Conservation (phyloP, 805 yeast genomes). For the Candida cerambycidarum region DNA sequence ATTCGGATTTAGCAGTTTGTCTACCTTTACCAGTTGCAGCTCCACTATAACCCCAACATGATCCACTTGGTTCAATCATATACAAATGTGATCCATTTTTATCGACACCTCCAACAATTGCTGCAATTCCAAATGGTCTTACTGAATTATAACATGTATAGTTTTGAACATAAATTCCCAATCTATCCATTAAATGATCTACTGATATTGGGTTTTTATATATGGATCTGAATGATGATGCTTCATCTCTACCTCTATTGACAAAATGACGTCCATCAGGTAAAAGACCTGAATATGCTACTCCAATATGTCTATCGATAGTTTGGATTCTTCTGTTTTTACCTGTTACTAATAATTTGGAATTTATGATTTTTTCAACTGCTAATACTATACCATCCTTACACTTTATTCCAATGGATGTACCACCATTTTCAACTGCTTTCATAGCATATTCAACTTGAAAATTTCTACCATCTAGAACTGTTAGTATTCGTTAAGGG, state of each 20-base stretch:
- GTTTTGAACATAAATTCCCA: constrained; percentile 91
- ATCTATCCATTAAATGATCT: constrained; percentile 78
- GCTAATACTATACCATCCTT: constrained; percentile 96
- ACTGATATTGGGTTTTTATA: constrained; percentile 78
- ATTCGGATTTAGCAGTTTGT: constrained; percentile 95
- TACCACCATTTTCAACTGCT: constrained; percentile 97
- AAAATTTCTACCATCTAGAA: constrained; percentile 80
- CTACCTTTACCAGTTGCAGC: constrained; percentile 99
- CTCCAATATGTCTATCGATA: constrained; percentile 90
- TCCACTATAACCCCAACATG: constrained; percentile 96
- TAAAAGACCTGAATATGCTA: constrained; percentile 88
- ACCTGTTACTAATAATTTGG: constrained; percentile 85
- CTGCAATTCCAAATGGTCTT: constrained; percentile 93
- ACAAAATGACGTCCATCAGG: constrained; percentile 98
- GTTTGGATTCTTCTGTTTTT: constrained; percentile 90
- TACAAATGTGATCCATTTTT: constrained; percentile 87
- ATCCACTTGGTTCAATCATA: constrained; percentile 97
- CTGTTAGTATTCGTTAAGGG: constrained; percentile 35
- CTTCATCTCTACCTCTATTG: constrained; percentile 89
- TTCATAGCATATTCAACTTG: constrained; percentile 98
- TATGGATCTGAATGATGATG: constrained; percentile 69
- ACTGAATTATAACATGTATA: constrained; percentile 95
- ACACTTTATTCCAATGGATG: constrained; percentile 89
- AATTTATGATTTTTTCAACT: constrained; percentile 86
- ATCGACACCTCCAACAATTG: constrained; percentile 93